These are phyloP conservation scores for Talaromyces sp. DNA, from an alignment of 2,329 filamentous ascomycete genomes.

Conservation along the genomic window DNA sequence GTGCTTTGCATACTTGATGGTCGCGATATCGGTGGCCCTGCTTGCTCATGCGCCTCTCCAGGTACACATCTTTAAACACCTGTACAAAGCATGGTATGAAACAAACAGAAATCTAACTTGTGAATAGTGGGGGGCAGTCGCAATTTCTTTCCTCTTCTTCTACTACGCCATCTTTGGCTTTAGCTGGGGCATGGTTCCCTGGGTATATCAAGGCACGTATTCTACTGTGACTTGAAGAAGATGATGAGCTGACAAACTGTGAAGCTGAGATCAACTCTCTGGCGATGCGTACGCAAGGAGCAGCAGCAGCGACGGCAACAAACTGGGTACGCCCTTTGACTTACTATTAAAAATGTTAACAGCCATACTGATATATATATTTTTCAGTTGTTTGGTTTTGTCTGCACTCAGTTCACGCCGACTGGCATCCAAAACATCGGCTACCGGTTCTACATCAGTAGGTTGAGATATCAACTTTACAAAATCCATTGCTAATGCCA, in stretches of 20 bases:
- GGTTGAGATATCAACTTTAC: neutral
- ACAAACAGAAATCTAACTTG: neutral
- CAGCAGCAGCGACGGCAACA: conserved; percentile 31
- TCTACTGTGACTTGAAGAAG: too few species aligned
- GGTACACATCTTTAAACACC: neutral
- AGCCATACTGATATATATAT: neutral
- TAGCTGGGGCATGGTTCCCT: conserved; percentile 26
- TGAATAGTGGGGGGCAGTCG: conserved; percentile 1
- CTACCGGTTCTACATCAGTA: conserved; percentile 13
- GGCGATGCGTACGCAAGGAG: conserved; percentile 37
- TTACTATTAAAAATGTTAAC: neutral
- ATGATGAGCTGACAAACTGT: too few species aligned
- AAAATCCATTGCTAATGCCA: neutral
- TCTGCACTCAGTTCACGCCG: conserved; percentile 14
- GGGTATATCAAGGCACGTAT: conserved; percentile 41
- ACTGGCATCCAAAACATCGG: conserved; percentile 14
- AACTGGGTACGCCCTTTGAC: conserved; percentile 22
- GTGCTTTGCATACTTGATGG: conserved; percentile 18
- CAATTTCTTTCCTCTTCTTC: conserved; percentile 26
- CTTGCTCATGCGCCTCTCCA: conserved; percentile 10
- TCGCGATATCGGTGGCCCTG: conserved; percentile 16
- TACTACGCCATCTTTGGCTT: conserved; percentile 14
- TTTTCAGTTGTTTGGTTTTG: conserved; percentile 10
- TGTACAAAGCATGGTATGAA: neutral
- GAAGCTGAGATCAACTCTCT: conserved; percentile 41